These are phyloP conservation scores for Mucuna pruriens DNA, from an alignment of 306 rosid species.

Conservation along the genomic window DNA sequence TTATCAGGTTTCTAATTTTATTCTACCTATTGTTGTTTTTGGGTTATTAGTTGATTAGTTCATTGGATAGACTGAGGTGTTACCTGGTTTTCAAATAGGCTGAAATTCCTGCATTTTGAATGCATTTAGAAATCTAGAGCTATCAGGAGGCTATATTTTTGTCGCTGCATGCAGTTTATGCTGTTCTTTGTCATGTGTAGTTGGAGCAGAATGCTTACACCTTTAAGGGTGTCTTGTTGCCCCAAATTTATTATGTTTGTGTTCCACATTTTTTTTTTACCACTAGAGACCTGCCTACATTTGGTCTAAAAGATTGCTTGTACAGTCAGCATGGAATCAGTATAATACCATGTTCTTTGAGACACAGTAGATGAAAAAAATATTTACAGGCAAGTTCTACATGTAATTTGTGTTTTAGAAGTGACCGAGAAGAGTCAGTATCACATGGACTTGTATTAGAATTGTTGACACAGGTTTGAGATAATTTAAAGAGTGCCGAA, in stretches of 20 bases:
- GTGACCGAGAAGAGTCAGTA: background rate
- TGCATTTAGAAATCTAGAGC: background rate
- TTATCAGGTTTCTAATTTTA: conserved; percentile 68
- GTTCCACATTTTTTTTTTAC: background rate
- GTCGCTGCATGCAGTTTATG: background rate
- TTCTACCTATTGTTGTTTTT: conserved; percentile 23
- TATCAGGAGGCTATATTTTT: background rate
- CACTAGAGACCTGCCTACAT: background rate
- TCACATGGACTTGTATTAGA: background rate
- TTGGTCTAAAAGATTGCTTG: background rate
- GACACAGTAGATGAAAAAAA: background rate
- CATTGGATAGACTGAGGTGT: conserved; percentile 10
- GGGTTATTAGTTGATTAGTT: conserved; percentile 8
- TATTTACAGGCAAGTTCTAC: background rate
- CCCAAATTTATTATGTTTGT: background rate
- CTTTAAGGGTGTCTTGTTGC: background rate
- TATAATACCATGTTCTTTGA: background rate
- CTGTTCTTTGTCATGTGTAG: background rate
- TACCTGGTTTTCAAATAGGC: too few species aligned
- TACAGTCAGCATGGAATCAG: background rate
- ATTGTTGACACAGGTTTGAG: background rate
- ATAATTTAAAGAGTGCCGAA: background rate
- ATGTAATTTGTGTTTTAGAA: background rate
- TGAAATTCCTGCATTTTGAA: background rate
- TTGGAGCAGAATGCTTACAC: background rate